These are phyloP conservation scores for Pichia sp. DNA, from an alignment of 1,139 yeast species.

Conservation along the genomic window DNA sequence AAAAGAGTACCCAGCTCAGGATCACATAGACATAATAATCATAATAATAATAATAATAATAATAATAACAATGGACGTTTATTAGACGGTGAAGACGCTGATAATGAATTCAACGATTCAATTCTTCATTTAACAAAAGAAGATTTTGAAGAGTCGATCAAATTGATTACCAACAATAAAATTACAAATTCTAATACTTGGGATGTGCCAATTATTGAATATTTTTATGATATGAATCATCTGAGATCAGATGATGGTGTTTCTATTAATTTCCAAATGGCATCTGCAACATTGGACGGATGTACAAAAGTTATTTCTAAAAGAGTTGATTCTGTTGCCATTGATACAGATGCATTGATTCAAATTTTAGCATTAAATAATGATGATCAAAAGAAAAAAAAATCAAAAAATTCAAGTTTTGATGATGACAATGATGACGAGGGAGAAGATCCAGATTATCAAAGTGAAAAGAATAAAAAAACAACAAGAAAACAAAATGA, in stretches of 20 bases:
- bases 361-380: constrained; percentile 27
- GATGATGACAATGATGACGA: constrained; percentile 22
- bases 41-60: too few relatives aligned
- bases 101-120: constrained; percentile 4
- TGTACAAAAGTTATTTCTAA: constrained; percentile 77
- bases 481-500: constrained; percentile 1
- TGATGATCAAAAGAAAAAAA: constrained; percentile 23
- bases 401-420: constrained; percentile 6
- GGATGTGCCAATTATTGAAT: constrained; percentile 86
- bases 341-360: constrained; percentile 73
- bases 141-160: constrained; percentile 80
- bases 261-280: constrained; percentile 61
- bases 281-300: constrained; percentile 75
- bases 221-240: constrained; percentile 64
- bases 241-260: constrained; percentile 47
- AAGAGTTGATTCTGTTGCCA: constrained; percentile 82
- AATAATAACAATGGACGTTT: too few relatives aligned
- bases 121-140: constrained; percentile 7
- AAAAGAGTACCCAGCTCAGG: too few relatives aligned
- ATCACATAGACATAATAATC: too few relatives aligned
- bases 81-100: not conserved
- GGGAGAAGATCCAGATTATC: constrained; percentile 27
- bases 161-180: constrained; percentile 81
- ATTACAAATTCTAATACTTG: constrained; percentile 64
- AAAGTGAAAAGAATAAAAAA: constrained; percentile 22